Base-by-base conservation (phyloP, 768 basidiomycete genomes). In the Suillus luteus region DNA sequence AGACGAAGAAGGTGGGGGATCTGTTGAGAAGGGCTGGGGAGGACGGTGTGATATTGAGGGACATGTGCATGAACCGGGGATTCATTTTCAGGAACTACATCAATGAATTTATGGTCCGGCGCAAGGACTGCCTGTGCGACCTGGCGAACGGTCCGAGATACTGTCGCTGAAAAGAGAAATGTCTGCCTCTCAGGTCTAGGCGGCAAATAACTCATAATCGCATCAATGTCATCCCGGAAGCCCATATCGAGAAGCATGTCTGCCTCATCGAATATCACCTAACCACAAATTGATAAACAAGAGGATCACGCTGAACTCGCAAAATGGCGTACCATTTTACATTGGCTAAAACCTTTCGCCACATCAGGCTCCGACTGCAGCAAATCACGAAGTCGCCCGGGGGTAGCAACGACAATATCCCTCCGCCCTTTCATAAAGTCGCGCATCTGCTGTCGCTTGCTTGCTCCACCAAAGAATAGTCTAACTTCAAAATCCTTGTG, bases 181-280 rank as follows among this genome's bases (percentile, higher is more conserved):
- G 95, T 96, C 72, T 96, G 95, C n/a, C 94, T 87, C 60, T 85
- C 72, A 0, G 88, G 85, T 1, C 77, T 69, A 22, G 79, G 77
- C 9, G 90, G 89, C n/a, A 96, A 80, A 69, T 80, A 82, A 5
- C 78, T 71, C 35, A 83, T 75, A 68, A 96, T 93, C 1, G 83
- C 85, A 24, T 91, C 86, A 37, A 98, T 86, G 69, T 96, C 95
- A 27, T 88, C 84, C 5, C 90, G 85, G 84, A 96, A 97, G 68
- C 95, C 95, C 89, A 95, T 91, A 62, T 95, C 93, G 12, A 98
- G 81, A 14, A 96, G 81, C 0, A 90, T 92, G 71, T 99, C 95
- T 12, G 94, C 93, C 73, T 97, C 94, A 71, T 99, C 97, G 63
- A 99, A 80, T 64, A 99, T 83, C 60, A 99, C 83, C 92, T 94